Percentiles rank a stretch among this genome's conserved stretches.
Evolutionary conservation across 1,139 yeast genomes (phyloP).

Genomic region (Nakaseomyces kungkrabaensis): DNA sequence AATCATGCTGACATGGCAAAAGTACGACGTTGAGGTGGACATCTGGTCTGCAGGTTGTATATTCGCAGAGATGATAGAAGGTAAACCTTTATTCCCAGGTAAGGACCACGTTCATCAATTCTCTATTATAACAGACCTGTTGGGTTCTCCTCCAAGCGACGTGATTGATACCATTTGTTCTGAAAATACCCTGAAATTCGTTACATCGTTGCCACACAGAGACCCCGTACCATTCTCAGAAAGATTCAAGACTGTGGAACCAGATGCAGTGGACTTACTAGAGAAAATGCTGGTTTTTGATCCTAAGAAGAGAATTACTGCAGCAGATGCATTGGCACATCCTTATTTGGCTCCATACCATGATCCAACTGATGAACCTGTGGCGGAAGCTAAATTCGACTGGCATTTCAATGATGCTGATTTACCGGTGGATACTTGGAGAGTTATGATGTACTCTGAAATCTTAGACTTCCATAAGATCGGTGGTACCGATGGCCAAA

Average conservation of each 20-base stretch:
- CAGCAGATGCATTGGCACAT: constrained; percentile 81
- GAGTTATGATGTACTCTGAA: constrained; percentile 98
- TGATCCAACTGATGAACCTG: constrained; percentile 96
- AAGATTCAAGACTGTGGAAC: constrained; percentile 78
- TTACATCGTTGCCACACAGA: constrained; percentile 83
- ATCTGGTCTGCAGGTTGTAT: constrained; percentile 99
- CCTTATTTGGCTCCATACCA: constrained; percentile 96
- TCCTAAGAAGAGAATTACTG: constrained; percentile 87
- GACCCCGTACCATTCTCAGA: constrained; percentile 83
- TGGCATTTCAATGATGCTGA: constrained; percentile 99
- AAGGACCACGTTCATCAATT: constrained; percentile 98
- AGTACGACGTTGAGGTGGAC: constrained; percentile 97
- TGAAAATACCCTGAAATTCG: constrained; percentile 89
- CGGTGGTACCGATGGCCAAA: constrained; percentile 28
- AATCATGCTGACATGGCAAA: constrained; percentile 98
- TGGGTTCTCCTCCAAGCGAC: constrained; percentile 94
- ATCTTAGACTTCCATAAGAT: constrained; percentile 79
- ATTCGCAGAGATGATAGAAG: constrained; percentile 97
- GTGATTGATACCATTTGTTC: constrained; percentile 94
- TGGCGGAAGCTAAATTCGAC: constrained; percentile 84
- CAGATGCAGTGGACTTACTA: constrained; percentile 81
- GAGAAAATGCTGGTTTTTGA: constrained; percentile 90
- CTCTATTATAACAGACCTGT: constrained; percentile 86
- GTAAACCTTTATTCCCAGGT: constrained; percentile 97
- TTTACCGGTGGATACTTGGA: constrained; percentile 95